These are phyloP conservation scores for Ettlia oleoabundans DNA, from an alignment of 139 green algal species.

Conservation along the genomic window DNA sequence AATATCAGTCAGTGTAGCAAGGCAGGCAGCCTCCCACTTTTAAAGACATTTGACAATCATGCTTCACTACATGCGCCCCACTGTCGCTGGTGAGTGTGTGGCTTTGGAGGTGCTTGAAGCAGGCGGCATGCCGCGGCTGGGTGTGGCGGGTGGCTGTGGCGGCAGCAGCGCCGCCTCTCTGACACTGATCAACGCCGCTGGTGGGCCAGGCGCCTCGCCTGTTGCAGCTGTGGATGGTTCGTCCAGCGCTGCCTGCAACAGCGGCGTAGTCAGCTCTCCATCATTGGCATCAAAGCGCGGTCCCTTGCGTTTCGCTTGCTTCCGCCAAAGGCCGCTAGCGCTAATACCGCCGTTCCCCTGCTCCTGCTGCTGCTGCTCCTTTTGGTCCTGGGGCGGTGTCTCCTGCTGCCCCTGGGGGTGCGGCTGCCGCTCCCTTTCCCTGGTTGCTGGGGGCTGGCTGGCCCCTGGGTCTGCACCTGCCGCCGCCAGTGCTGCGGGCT, in stretches of 20 bases:
- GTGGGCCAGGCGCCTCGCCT: background rate
- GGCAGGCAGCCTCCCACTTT: too few relatives aligned
- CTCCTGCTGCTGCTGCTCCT: background rate
- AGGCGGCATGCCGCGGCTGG: background rate
- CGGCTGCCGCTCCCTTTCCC: background rate
- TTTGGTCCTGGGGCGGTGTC: too few relatives aligned
- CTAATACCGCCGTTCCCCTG: background rate
- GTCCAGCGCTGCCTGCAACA: background rate
- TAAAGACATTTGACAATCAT: background rate
- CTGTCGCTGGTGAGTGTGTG: background rate
- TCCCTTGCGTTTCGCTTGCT: too few relatives aligned
- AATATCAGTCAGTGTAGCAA: too few relatives aligned
- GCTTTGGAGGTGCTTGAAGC: background rate
- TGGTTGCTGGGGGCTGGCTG: background rate
- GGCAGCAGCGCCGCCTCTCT: background rate
- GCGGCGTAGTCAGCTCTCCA: background rate
- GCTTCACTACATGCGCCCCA: background rate
- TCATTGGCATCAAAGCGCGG: background rate
- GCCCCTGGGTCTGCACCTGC: background rate
- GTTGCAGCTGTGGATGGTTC: background rate
- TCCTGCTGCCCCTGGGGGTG: too few relatives aligned
- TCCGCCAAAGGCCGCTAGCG: too few relatives aligned
- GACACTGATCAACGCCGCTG: background rate
- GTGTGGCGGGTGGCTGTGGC: background rate
- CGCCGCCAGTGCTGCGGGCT: slow-evolving; percentile 1